Base-by-base conservation (phyloP, 352 stramenopile species). In the Globisporangium heterothallicum region DNA sequence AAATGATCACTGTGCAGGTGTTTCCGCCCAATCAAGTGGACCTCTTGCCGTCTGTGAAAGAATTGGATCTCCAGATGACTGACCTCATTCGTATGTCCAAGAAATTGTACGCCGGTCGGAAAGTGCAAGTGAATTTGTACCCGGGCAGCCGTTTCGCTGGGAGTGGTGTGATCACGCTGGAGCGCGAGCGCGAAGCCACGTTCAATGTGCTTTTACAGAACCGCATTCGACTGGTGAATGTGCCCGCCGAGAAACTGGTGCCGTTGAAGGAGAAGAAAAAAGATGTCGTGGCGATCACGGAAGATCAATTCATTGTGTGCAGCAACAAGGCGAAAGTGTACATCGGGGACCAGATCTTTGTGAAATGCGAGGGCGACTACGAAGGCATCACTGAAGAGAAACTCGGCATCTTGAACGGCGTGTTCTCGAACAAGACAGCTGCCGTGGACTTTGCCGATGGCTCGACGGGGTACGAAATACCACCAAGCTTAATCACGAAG, bases 271-370 rank as follows among this genome's bases (percentile, higher is more conserved):
- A 84, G 49, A 88, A 83, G 61, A 84, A 85, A 40, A 79, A 70
- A 40, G 54, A 66, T 16, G 56, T 64, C 7, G 70, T 71, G 19
- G 59, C 53, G 14, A 90, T 90, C 46, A 87, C 74, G 0, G 79
- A 90, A 38, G 77, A 90, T 32, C 79, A 87, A 44, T 90, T 74
- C 35, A 61, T 90, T 19, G 36, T 86, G 5, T 88, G 79, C 50
- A 63, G 46, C 42, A 66, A 64, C 45, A 87, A 88, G 53, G 48
- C 65, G 0, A 86, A 83, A 44, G 77, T 88, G 10, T 76, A 82
- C 60, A 88, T 90, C 25, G 79, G 79, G n/a, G 79, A 90, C 43
- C 79, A 88, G 51, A 75, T 90, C 10, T 74, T 78, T 29, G 79
- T 88, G 47, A 74, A 79, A 41, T 86, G 72, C 45, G 69, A 78